A percentile compares a stretch with the other conserved stretches of the same genome.
phyloP scores from a whole-genome alignment of 148 eudicot genomes.

The Cornus suecica region DNA sequence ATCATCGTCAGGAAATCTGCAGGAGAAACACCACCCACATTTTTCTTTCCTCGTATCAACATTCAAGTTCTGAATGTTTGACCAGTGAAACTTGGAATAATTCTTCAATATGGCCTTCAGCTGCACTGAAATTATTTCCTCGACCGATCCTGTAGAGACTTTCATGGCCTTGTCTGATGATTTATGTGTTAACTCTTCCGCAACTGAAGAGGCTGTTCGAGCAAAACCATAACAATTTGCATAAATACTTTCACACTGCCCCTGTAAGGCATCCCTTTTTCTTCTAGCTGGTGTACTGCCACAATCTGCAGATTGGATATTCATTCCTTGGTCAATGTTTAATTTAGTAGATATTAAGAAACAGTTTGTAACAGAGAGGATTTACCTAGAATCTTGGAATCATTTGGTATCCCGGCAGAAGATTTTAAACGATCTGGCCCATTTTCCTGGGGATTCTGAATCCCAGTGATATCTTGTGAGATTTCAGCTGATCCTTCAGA shows the following conservation, averaged over 20 bases:
- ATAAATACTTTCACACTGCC: slow-evolving; percentile 33
- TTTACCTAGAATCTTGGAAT: slow-evolving; percentile 17
- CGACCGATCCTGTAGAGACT: slow-evolving; percentile 43
- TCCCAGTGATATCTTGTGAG: slow-evolving; percentile 39
- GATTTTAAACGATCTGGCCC: slow-evolving; percentile 10
- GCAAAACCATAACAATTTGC: slow-evolving; percentile 72
- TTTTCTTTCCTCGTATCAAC: slow-evolving; percentile 58
- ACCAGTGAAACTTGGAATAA: slow-evolving; percentile 61
- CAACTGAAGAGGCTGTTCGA: slow-evolving; percentile 57
- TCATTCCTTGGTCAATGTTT: slow-evolving; percentile 30
- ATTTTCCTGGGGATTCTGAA: slow-evolving; percentile 18
- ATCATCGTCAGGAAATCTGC: slow-evolving; percentile 63
- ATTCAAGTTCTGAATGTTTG: slow-evolving; percentile 34
- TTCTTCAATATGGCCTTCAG: slow-evolving; percentile 59
- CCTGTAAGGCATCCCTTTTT: slow-evolving; percentile 20
- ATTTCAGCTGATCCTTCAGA: slow-evolving; percentile 69
- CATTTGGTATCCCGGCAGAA: slow-evolving; percentile 11
- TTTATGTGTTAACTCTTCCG: slow-evolving; percentile 58
- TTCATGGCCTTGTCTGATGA: slow-evolving; percentile 48
- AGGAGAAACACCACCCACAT: slow-evolving; percentile 95
- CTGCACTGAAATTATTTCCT: slow-evolving; percentile 65
- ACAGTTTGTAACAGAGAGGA: slow-evolving; percentile 17
- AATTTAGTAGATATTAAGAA: slow-evolving; percentile 20
- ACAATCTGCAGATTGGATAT: slow-evolving; percentile 25
- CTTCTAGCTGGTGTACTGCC: slow-evolving; percentile 15